A percentile compares a stretch with the other conserved stretches of the same genome.
Conservation (phyloP, 2,329 filamentous ascomycete genomes). For the Epicoccum sorghinum region DNA sequence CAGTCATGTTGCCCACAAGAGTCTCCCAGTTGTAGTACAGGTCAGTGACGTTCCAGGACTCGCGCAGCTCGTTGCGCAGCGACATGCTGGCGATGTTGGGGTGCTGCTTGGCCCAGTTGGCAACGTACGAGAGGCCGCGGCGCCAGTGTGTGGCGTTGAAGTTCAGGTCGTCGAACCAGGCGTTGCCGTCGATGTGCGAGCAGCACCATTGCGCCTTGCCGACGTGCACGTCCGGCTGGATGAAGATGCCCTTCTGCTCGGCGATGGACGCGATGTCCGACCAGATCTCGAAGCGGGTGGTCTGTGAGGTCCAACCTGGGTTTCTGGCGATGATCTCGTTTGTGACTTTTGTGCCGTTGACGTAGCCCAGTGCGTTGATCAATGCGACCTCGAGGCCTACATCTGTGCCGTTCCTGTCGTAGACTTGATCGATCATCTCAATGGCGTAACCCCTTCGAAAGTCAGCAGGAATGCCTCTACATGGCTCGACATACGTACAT, state of each 20-base stretch:
- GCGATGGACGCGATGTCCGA: constrained; percentile 33
- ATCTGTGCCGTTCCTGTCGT: constrained; percentile 48
- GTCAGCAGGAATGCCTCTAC: constrained; percentile 1
- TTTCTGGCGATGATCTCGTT: constrained; percentile 47
- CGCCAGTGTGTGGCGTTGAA: constrained; percentile 64
- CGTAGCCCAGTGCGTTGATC: constrained; percentile 47
- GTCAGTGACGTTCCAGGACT: constrained; percentile 36
- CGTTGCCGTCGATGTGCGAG: constrained; percentile 58
- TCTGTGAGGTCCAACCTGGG: constrained; percentile 46
- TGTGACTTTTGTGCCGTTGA: constrained; percentile 47
- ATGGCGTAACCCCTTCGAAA: constrained; percentile 48
- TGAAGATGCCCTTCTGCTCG: constrained; percentile 38
- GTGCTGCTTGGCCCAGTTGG: constrained; percentile 56
- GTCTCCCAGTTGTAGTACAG: constrained; percentile 42
- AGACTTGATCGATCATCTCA: constrained; percentile 52
- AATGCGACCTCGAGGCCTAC: constrained; percentile 49
- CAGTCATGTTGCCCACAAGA: constrained; percentile 51
- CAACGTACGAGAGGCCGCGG: constrained; percentile 59
- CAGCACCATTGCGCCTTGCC: constrained; percentile 45
- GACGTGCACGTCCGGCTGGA: constrained; percentile 41
- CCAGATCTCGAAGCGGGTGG: constrained; percentile 50
- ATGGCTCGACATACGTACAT: constrained; percentile 26
- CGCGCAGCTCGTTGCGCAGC: constrained; percentile 63
- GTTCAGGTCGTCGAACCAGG: constrained; percentile 62
- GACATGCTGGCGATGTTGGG: constrained; percentile 62